Base-by-base conservation (phyloP, 2,329 filamentous ascomycete species). In the Fonsecaea pedrosoi region DNA sequence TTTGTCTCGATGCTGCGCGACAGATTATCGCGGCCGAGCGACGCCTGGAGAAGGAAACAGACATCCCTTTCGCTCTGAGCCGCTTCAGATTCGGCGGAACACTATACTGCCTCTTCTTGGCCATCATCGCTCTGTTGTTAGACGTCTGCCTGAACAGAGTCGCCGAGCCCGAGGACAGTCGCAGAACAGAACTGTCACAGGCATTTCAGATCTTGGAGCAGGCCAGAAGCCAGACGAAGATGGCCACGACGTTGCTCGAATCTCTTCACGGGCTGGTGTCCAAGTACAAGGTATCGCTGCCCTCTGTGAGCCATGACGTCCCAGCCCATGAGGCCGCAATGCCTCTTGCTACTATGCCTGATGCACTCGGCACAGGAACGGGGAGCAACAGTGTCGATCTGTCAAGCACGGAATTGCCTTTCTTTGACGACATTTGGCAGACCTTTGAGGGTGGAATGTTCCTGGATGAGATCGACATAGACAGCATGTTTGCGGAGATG, bases 201-300 rank as follows among this genome's bases (percentile, higher is more conserved):
- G 78, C 78, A 1, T 80, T 78, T 59, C 75, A 75, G 5, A 77
- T 78, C 70, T 66, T 81, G 5, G 76, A 75, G 60, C 75, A 72
- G 18, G 77, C 77, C 2, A 75, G 78, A 59, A 69, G 74, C 50
- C 72, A 70, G 1, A 78, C 77, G 0, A 70, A 72, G 0, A 60
- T 76, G 12, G 76, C 76, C 0, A 72, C 72, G 3, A 72, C 77
- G 25, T 75, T 76, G 2, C 75, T 79, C 35, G 73, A 76, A 21
- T 77, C 76, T 0, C 75, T 80, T 74, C 79, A 78, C 74, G 72
- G 68, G 0, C 73, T 78, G 4, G 55, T 80, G 10, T 72, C 72
- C 32, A 76, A 73, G 57, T 74, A 79, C 57, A 70, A 72, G 15
- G 65, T 69, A 9, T 57, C 42, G 25, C 32, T 71, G 40, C 61